phyloP scores from a whole-genome alignment of 331 rosid species.

The Saraca asoca region DNA sequence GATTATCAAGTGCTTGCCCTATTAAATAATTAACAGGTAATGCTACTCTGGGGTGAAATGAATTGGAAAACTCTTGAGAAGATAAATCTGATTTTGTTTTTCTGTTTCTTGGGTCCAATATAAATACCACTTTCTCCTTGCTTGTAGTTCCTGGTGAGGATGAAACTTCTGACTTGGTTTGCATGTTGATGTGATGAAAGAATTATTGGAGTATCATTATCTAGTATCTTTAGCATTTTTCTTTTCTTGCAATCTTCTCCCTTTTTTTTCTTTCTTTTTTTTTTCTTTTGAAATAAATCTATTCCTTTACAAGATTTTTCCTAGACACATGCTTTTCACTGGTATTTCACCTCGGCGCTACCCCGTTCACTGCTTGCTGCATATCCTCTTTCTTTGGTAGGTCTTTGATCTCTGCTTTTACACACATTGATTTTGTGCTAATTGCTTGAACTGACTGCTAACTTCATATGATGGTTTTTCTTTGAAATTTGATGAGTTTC shows the following conservation, averaged over 20 bases:
- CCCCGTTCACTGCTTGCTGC: slow-evolving; percentile 90
- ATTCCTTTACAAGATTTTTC: slow-evolving; percentile 49
- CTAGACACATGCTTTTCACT: slow-evolving; percentile 80
- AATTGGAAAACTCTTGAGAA: no score
- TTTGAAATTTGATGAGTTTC: slow-evolving; percentile 37
- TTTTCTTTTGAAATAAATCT: slow-evolving; percentile 21
- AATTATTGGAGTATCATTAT: background rate
- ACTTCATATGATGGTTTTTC: background rate
- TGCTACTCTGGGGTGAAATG: background rate
- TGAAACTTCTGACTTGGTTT: background rate
- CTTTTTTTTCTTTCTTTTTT: background rate
- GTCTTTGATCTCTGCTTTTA: no score
- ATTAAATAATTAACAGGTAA: background rate
- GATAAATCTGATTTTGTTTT: no score
- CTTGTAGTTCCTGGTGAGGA: background rate
- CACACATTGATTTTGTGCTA: no score
- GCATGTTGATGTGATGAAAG: background rate
- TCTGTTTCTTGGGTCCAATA: background rate
- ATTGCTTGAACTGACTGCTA: no score
- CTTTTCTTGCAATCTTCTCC: background rate
- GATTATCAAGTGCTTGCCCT: background rate
- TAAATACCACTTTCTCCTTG: background rate
- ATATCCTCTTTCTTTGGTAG: slow-evolving; percentile 89
- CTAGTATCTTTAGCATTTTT: slow-evolving; percentile 8
- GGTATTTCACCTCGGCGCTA: slow-evolving; percentile 96